Base-by-base conservation (phyloP, 1,284 basidiomycete species). In the Ustilago bromivora region DNA sequence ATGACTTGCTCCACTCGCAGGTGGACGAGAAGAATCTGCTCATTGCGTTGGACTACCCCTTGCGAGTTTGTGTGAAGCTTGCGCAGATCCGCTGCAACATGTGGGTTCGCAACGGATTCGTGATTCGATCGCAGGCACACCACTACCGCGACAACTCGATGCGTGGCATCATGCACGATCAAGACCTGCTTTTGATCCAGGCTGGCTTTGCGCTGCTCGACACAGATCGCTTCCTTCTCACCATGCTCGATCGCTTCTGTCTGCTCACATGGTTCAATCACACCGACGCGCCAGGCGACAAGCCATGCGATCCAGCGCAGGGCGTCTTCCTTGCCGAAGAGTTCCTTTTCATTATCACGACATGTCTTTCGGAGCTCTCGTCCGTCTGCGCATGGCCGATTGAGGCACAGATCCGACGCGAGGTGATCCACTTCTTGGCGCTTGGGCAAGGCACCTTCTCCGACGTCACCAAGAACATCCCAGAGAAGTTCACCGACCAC, bases 41-140 rank as follows among this genome's bases (percentile, higher is more conserved):
- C 19, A 64, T 72, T 8, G 70, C 82, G 0, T 54, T 85, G 55
- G 84, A 86, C 61, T 79, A 78, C 57, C 82, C 84, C 11, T 67
- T 86, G 55, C 81, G 83, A 1, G 82, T 84, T 32, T 77, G 73
- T 40, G 84, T 86, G 69, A 86, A 86, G 78, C 92, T 98, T 40
- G 94, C 96, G 0, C 97, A 99, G 87, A 95, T 98, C 62, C 91
- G 95, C 17, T 93, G 94, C 2, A 95, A 96, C 3, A 89, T 98
- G 23, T 99, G 97, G 97, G 96, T 98, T 4, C 92, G 96, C 61
- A 99, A 99, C 80, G 97, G 97, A 2, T 94, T 95, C 80, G 93
- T 93, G 7, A 96, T 99, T 79, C 92, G 96, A 2, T 94, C 94
- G 1, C 97, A 99, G 85, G 90, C 96, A n/a, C 89, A 96, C 63